Base-by-base conservation (phyloP, 2,329 filamentous ascomycete species). In the Verticillium albo-atrum region DNA sequence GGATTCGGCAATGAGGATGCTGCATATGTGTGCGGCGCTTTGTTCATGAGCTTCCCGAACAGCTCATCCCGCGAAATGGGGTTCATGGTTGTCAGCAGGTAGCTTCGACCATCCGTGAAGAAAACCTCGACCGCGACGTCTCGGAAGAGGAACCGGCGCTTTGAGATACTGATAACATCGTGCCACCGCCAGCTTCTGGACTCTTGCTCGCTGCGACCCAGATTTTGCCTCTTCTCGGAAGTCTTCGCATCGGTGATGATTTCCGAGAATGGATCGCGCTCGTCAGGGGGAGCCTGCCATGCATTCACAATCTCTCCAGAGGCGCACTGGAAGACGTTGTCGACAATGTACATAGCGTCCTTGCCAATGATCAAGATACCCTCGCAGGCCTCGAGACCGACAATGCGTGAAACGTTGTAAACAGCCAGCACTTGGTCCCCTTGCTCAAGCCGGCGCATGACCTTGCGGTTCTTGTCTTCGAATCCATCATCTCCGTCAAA, bases 261-360 rank as follows among this genome's bases (percentile, higher is more conserved):
- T 68, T 96, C 91, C 20, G 97, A 89, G 71, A 97, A 99, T 1
- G 92, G 92, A 68, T 99, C 95, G 25, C 95, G 88, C 74, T 99
- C 96, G 65, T 98, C 93, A 1, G 84, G 79, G 0, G 94, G 92
- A 2, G 95, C 96, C 74, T 98, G 92, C 86, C 91, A 94, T 9
- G 97, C 93, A 68, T 97, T 94, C 61, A 99, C 91, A 69, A 99
- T 97, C 71, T 99, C 96, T 14, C 94, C 94, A 68, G 97, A 95
- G 2, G 90, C 88, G 63, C 94, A 87, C 70, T 98, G 94, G 71
- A 99, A 98, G 68, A 97, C 94, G 66, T 95, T 94, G 74, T 99
- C 95, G 74, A 98, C 89, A 65, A 99, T 89, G 70, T 99, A 99
- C 17, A 99, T 82, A 54, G 88, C 89, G 66, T 94, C 90, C 72